Base-by-base conservation (phyloP, 2,329 filamentous ascomycete species). In the Neonectria neomacrospora region DNA sequence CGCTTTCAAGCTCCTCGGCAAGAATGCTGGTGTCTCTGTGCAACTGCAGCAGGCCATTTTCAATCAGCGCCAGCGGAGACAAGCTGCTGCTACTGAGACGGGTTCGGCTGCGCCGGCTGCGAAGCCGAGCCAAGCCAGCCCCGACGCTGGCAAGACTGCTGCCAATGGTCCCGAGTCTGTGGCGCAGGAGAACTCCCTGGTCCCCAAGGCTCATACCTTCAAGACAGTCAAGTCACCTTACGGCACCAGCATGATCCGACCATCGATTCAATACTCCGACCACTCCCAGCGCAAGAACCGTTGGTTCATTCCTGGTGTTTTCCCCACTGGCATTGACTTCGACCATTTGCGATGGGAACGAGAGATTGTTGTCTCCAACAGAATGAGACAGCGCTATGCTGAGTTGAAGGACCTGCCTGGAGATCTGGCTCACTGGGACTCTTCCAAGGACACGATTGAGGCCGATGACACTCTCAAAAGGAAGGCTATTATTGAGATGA, bases 401-500 rank as follows among this genome's bases (percentile, higher is more conserved):
- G 94, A 98, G 76, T 82, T 99, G 26, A 94, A 94, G 75, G 88
- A 90, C 30, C 81, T 97, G 18, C 92, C 93, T 16, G 93, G 92
- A 34, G 97, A 97, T 74, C 84, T 97, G 53, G 92, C 90, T 30
- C 91, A 93, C 53, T 96, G 94, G 91, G 93, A 98, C 73, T 88
- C 90, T 0, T 88, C 88, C 9, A 90, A 92, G 63, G 87, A 91
- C 28, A 76, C 68, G 75, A 85, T 86, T 2, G 88, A 90, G 23
- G 86, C 90, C 22, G 93, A 97, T 70, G 93, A 96, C 70, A 88
- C 89, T 1, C 81, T 97, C 53, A 98, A 97, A 82, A 82, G 94
- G 55, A 94, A 95, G 77, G 92, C 94, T 23, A 85, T 97, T 69
- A 97, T 99, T 62, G 96, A 99, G 81, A 93, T 96, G 83, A 98